These are phyloP conservation scores for Pseudovirgaria hyperparasitica DNA, from an alignment of 2,329 filamentous ascomycete genomes.

Conservation along the genomic window DNA sequence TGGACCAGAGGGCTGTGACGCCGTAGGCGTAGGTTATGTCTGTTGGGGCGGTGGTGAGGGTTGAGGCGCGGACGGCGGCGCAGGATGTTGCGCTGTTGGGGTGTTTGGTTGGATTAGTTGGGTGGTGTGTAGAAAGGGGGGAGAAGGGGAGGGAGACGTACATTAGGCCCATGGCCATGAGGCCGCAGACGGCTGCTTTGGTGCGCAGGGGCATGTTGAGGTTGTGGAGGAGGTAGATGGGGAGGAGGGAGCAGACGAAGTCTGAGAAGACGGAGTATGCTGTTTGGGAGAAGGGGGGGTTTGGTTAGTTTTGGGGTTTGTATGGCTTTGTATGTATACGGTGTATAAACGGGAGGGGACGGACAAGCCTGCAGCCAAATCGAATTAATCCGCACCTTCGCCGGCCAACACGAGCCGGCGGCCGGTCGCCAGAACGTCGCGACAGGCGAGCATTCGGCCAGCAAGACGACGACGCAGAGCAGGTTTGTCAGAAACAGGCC, in stretches of 20 bases:
- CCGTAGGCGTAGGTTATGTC: constrained; percentile 14
- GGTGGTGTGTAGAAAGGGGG: no score
- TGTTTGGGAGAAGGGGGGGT: constrained; percentile 1
- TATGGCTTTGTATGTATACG: no score
- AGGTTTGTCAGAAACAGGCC: constrained; percentile 11
- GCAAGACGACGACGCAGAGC: constrained; percentile 11
- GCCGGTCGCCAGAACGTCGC: constrained; percentile 12
- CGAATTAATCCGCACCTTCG: constrained; percentile 14
- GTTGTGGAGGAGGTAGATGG: constrained; percentile 13
- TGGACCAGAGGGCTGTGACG: constrained; percentile 15
- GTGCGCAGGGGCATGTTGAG: constrained; percentile 10
- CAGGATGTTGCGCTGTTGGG: constrained; percentile 11
- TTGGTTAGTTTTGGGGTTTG: no score
- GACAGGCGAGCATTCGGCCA: constrained; percentile 13
- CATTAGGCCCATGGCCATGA: constrained; percentile 14
- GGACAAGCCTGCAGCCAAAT: constrained; percentile 16
- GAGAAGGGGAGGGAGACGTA: no score
- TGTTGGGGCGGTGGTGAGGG: constrained; percentile 10
- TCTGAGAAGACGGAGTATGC: constrained; percentile 14
- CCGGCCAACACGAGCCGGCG: constrained; percentile 11
- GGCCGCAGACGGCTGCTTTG: constrained; percentile 13
- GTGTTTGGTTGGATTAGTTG: no score
- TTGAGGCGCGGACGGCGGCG: constrained; percentile 11
- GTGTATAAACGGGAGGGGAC: constrained; percentile 2
- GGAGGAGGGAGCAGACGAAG: constrained; percentile 13